Evolutionary conservation across 108 stramenopile genomes (phyloP), one percentile per base, ranked within the genome.

Genomic region (Nannochloropsis gaditana): DNA sequence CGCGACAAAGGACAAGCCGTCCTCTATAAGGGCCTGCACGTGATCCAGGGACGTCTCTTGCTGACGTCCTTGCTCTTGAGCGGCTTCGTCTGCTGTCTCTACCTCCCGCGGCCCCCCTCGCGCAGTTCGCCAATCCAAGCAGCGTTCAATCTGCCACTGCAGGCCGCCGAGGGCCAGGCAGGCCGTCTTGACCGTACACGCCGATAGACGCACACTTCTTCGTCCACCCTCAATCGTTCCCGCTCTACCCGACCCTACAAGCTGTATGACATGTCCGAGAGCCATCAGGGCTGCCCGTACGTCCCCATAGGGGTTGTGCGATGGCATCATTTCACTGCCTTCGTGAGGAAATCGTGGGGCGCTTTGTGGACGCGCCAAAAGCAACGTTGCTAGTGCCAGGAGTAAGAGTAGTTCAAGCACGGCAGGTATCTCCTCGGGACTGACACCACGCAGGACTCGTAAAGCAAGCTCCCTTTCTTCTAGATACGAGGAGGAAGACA

Each of bases 81-180:
- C 59, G 19, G 15, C 59, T n/a, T 73, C 59, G 19, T 15, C 59
- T n/a, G 59, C 19, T n/a, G 59, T 73, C 8, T 73, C 5, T 15
- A n/a, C n/a, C 59, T 73, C 59, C n/a, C 59, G 15, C n/a, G 59
- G 59, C 59, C 59, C 59, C n/a, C 59, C 59, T n/a, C 59, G 59
- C 19, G 59, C 59, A 73, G 59, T 73, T n/a, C 59, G 15, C 59
- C 59, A 73, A 73, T 15, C 59, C 59, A 73, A 73, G 59, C 59
- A 73, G 15, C 59, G 59, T 73, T 73, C 59, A 15, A 73, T n/a
- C n/a, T 73, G 59, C 59, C 59, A 73, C 8, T 73, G 59, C 59
- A 73, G 6, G 19, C 59, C 59, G 15, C 59, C 59, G 19, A 73
- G n/a, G n/a, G 59, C 59, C 6, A 73, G 59, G n/a, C 59, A 73